Evolutionary conservation across 495 filamentous ascomycete genomes (phyloP).

Genomic region (Rhizodiscina lignyota): DNA sequence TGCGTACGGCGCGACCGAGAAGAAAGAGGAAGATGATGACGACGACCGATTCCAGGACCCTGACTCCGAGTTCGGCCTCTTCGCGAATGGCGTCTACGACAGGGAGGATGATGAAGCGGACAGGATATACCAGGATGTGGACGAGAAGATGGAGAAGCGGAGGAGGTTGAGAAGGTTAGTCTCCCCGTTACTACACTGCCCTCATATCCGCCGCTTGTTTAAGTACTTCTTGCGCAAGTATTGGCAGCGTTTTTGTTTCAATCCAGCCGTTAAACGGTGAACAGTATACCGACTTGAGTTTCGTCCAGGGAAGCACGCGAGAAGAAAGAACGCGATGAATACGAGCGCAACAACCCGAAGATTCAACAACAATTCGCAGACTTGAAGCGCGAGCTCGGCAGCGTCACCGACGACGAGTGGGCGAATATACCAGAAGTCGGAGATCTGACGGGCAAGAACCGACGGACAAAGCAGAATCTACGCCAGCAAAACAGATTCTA

Average conservation of each 20-base stretch:
- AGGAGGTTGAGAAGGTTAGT: conserved; percentile 84
- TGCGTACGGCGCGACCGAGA: conserved; percentile 59
- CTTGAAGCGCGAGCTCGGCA: conserved; percentile 73
- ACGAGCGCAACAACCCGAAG: conserved; percentile 93
- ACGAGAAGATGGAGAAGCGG: conserved; percentile 88
- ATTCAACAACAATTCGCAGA: conserved; percentile 98
- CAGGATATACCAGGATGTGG: conserved; percentile 83
- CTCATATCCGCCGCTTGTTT: conserved; percentile 8
- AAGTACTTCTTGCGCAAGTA: conserved; percentile 5
- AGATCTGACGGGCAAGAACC: conserved; percentile 86
- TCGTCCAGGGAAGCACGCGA: conserved; percentile 88
- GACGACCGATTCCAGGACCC: conserved; percentile 80
- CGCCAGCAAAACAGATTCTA: conserved; percentile 86
- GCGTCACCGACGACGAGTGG: conserved; percentile 92
- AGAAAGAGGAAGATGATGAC: conserved; percentile 54
- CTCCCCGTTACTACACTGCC: conserved; percentile 12
- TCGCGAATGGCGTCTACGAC: conserved; percentile 85
- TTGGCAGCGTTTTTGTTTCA: conserved; percentile 16
- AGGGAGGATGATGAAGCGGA: conserved; percentile 96
- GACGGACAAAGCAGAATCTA: conserved; percentile 64
- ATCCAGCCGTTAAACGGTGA: conserved; percentile 37
- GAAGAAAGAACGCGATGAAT: conserved; percentile 75
- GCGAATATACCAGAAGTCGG: conserved; percentile 88
- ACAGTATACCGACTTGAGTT: conserved; percentile 75
- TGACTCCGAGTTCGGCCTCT: conserved; percentile 90